Base-by-base conservation (phyloP, 208 protist species). In the Naegleria lovaniensis region DNA sequence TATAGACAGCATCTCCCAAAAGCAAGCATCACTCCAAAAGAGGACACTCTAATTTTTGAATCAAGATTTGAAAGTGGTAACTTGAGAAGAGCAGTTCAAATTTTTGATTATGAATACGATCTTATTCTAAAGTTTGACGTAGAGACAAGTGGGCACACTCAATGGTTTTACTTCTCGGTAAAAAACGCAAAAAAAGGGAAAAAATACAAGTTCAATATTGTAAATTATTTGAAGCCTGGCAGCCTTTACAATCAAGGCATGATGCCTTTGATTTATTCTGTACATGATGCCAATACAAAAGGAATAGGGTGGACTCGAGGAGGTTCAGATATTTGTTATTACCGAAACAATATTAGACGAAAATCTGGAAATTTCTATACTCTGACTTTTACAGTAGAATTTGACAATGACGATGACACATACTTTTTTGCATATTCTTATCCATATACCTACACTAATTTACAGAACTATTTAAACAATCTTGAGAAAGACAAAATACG, bases 101-200 rank as follows among this genome's bases (percentile, higher is more conserved):
- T 98, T 83, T 92, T 93, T 25, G 93, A 93, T 41, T 89, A 91
- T 40, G 98, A 99, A 94, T 99, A 98, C 94, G 97, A 99, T 92
- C 93, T 99, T 19, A 93, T 98, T 16, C 93, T 99, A 11, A 92
- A 92, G 33, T 94, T 95, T 86, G 98, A 99, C 94, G 96, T 97
- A 13, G 96, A 98, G 67, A 98, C 97, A 15, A 95, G 95, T 88
- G 96, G 95, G 41, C 98, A 98, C 94, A 97, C 97, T 59, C 98
- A 99, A 94, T 99, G 98, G 98, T 99, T 98, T 91, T 98, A 95
- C 94, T 99, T 99, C 90, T 92, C 92, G 52, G 91, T 99, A 6
- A 88, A 90, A 36, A 90, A 95, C 85, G 96, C 95, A 84, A 87
- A 52, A 13, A 92, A 94, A 29, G 96, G 95, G 25, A 93, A 90